Evolutionary conservation across 441 rosid species (phyloP).

Genomic region (Erysimum pusillum): DNA sequence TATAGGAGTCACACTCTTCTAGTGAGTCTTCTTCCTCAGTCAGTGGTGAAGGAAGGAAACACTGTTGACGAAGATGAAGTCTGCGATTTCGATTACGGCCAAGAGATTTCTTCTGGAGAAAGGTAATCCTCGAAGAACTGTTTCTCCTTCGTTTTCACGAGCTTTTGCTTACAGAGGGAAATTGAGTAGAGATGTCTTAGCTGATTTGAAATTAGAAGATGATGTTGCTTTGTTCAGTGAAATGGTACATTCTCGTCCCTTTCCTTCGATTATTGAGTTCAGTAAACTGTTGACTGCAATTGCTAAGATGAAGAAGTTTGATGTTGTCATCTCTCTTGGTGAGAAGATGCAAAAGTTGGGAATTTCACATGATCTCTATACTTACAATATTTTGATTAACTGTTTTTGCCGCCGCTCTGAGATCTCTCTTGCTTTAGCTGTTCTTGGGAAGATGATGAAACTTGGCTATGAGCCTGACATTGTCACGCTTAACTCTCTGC

Average conservation of each 20-base stretch:
- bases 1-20: too few species aligned
- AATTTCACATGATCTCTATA: constrained; percentile 11
- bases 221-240: constrained; percentile 32
- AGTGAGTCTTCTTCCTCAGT: too few species aligned
- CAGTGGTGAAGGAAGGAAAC: too few species aligned
- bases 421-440: constrained; percentile 11
- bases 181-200: background rate
- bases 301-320: background rate
- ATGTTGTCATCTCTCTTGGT: background rate
- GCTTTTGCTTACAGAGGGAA: background rate
- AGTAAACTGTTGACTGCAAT: background rate
- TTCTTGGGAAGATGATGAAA: constrained; percentile 40
- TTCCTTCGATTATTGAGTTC: background rate
- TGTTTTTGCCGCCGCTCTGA: constrained; percentile 22
- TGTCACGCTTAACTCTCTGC: constrained; percentile 2
- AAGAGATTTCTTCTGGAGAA: too few species aligned
- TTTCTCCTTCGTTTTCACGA: background rate
- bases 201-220: constrained; percentile 18
- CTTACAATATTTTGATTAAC: constrained; percentile 36
- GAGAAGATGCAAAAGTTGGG: background rate
- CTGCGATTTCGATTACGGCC: too few species aligned
- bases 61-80: too few species aligned
- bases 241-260: constrained; percentile 20
- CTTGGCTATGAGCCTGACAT: background rate
- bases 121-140: too few species aligned